phyloP scores from a whole-genome alignment of 768 basidiomycete genomes.

The Boletus rufocinnamomeus region DNA sequence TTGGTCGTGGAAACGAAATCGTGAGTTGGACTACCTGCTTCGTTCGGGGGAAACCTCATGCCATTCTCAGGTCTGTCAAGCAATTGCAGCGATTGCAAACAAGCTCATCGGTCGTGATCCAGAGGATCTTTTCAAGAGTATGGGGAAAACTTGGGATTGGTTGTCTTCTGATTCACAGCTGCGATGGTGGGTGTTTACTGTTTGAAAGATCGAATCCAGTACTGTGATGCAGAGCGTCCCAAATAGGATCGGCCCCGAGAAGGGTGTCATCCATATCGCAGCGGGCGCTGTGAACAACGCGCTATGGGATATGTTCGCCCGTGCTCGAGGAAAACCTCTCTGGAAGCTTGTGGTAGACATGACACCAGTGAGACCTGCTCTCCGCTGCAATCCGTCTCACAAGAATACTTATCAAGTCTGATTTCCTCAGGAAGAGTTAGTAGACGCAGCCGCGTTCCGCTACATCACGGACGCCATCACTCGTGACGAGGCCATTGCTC shows the following conservation, averaged over 20 bases:
- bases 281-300: constrained; percentile 90
- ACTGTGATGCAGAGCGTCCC: neutral
- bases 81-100: constrained; percentile 76
- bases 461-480: constrained; percentile 96
- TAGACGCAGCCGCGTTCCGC: constrained; percentile 74
- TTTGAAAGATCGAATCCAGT: neutral
- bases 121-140: constrained; percentile 81
- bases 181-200: constrained; percentile 60
- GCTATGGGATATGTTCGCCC: constrained; percentile 91
- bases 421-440: constrained; percentile 67
- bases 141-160: constrained; percentile 91
- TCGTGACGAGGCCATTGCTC: constrained; percentile 80
- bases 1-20: constrained; percentile 93
- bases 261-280: constrained; percentile 92
- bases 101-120: constrained; percentile 82
- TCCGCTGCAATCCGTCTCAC: neutral
- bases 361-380: constrained; percentile 54
- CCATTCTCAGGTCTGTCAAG: constrained; percentile 65
- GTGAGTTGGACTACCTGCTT: constrained; percentile 39
- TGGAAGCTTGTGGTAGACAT: constrained; percentile 96
- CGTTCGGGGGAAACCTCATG: constrained; percentile 1
- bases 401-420: neutral
- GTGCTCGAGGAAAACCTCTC: constrained; percentile 76
- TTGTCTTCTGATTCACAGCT: constrained; percentile 88
- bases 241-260: constrained; percentile 86